These are phyloP conservation scores for Aspergillus hancockii DNA, from an alignment of 495 filamentous ascomycete genomes.

Conservation along the genomic window DNA sequence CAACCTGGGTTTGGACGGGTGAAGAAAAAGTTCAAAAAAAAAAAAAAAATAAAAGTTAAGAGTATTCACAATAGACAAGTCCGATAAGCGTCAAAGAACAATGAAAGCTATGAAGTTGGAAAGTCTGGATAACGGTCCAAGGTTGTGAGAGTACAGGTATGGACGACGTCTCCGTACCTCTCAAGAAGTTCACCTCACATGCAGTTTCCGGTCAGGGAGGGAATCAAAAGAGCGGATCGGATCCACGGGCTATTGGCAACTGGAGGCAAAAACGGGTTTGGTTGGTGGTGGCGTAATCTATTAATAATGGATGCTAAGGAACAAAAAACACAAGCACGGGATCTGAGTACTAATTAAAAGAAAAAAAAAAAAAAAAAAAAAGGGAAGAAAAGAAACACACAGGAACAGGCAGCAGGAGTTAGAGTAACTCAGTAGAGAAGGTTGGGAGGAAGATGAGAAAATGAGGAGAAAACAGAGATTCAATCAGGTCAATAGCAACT, in stretches of 20 bases:
- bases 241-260: conserved; percentile 17
- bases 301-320: conserved; percentile 20
- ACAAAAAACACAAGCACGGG: neutral
- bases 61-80: neutral
- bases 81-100: neutral
- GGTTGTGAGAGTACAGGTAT: neutral
- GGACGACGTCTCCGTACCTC: neutral
- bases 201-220: conserved; percentile 12
- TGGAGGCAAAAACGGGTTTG: conserved; percentile 9
- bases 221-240: conserved; percentile 11
- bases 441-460: neutral
- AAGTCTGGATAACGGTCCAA: neutral
- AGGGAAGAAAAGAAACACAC: neutral
- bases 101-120: neutral
- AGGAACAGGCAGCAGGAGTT: neutral
- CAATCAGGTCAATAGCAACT: neutral
- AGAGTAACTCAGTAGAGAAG: too few species aligned
- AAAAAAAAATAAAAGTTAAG: neutral
- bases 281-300: conserved; percentile 25
- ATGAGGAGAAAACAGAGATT: neutral
- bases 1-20: neutral
- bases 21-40: too few species aligned
- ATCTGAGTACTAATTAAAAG: too few species aligned
- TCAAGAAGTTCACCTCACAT: conserved; percentile 17
- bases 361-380: conserved; percentile 8